Percentiles rank a stretch among this genome's conserved stretches.
phyloP scores from a whole-genome alignment of 352 stramenopile species.

The Blastocystis sp. region DNA sequence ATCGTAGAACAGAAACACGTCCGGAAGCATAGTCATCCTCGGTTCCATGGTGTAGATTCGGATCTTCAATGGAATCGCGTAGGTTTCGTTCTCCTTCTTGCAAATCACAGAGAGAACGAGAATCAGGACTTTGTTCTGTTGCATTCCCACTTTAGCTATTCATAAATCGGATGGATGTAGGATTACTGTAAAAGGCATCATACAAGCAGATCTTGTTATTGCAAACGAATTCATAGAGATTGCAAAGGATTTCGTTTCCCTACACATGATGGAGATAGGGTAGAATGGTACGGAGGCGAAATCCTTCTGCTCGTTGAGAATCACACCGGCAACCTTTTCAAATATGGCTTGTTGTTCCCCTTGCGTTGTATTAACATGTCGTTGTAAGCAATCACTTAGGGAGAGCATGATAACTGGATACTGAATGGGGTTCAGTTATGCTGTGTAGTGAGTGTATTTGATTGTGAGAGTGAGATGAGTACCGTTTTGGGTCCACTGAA shows the following conservation, averaged over 20 bases:
- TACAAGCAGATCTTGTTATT: slow-evolving; percentile 18
- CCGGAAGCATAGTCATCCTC: background rate
- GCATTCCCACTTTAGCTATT: background rate
- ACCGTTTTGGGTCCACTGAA: background rate
- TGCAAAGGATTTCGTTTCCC: background rate
- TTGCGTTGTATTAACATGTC: background rate
- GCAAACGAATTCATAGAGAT: background rate
- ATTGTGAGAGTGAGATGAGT: background rate
- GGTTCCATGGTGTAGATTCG: background rate
- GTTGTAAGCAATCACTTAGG: background rate
- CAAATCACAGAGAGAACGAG: slow-evolving; percentile 26
- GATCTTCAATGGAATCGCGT: slow-evolving; percentile 32
- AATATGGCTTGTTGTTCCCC: background rate
- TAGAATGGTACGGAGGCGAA: background rate
- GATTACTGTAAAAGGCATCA: background rate
- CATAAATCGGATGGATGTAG: background rate
- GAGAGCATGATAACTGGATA: background rate
- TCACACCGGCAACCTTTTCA: background rate
- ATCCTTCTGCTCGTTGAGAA: background rate
- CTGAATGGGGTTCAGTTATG: background rate
- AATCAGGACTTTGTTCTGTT: background rate
- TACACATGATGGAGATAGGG: background rate
- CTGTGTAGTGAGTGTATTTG: background rate
- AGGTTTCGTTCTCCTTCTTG: slow-evolving; percentile 12
- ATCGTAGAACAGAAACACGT: slow-evolving; percentile 38